These are phyloP conservation scores for Thielaviopsis euricoi DNA, from an alignment of 2,329 filamentous ascomycete species.

Conservation along the genomic window DNA sequence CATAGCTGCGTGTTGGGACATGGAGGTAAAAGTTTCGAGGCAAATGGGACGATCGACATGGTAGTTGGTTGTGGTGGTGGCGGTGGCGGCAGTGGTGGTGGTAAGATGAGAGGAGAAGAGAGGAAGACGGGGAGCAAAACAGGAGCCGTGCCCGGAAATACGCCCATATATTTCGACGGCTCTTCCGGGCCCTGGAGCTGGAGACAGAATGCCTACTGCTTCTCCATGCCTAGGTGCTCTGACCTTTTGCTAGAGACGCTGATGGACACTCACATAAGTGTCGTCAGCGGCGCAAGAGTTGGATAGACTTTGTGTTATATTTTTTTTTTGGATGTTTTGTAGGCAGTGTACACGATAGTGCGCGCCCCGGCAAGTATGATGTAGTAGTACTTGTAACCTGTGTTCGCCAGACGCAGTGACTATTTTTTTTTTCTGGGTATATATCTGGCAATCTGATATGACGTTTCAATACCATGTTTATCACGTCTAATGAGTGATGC, in stretches of 20 bases:
- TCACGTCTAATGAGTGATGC: background rate
- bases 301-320: slow-evolving; percentile 4
- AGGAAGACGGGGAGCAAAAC: background rate
- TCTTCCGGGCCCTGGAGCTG: background rate
- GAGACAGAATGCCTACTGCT: slow-evolving; percentile 4
- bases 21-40: background rate
- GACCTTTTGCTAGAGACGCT: background rate
- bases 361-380: slow-evolving; percentile 1
- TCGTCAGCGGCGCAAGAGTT: background rate
- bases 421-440: background rate
- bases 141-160: background rate
- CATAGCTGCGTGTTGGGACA: background rate
- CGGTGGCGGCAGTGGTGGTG: too few species aligned
- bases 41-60: background rate
- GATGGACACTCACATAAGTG: background rate
- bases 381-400: background rate
- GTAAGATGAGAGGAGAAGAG: background rate
- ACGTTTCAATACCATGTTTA: background rate
- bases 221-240: background rate
- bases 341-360: background rate
- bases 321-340: background rate
- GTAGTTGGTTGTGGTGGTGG: background rate
- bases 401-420: background rate
- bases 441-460: background rate
- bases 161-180: slow-evolving; percentile 2